Base-by-base conservation (phyloP, 805 yeast genomes). In the Candida ipomoeae region DNA sequence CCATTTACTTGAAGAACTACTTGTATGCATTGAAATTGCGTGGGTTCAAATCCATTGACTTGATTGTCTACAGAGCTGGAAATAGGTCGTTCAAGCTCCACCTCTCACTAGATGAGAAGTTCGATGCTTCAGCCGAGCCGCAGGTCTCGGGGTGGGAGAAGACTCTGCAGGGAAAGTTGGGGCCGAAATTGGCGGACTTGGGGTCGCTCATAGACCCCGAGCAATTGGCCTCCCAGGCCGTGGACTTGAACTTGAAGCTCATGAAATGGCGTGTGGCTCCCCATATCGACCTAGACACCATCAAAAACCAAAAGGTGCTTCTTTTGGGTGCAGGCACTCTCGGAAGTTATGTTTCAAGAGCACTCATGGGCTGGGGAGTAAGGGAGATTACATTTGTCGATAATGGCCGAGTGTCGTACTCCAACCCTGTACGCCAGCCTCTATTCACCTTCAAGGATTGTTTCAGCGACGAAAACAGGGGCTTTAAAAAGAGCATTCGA, bases 221-320 rank as follows among this genome's bases (percentile, higher is more conserved):
- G 11, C 84, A 86, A 55, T 71, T 94, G 20, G 92, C 97, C 0
- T 87, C 85, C 52, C 98, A 95, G 66, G 92, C 97, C 0, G 91
- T 90, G 5, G 97, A 91, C 64, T 75, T 94, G 50, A 94, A 94
- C 62, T 72, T 94, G 51, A 88, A 89, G 68, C 72, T 94, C 41
- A 94, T 94, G 99, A 89, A 90, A 63, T 94, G 99, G 99, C 77
- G 99, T 57, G 80, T 94, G 15, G 89, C 88, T 0, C 98, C 99
- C 0, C 77, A 82, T 7, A 63, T 94, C 3, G 80, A 94, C 61
- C 71, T 94, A 43, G 91, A 87, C 5, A 62, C 69, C 2, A 72
- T 94, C 20, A 79, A 81, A 55, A 52, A 67, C 15, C 78, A 85
- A 10, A 84, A 78, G 55, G 85, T 91, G 36, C 67, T 94, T 40